A percentile compares a stretch with the other conserved stretches of the same genome.
phyloP scores from a whole-genome alignment of 2,329 filamentous ascomycete species.

The Ceratocystis lukuohia region DNA sequence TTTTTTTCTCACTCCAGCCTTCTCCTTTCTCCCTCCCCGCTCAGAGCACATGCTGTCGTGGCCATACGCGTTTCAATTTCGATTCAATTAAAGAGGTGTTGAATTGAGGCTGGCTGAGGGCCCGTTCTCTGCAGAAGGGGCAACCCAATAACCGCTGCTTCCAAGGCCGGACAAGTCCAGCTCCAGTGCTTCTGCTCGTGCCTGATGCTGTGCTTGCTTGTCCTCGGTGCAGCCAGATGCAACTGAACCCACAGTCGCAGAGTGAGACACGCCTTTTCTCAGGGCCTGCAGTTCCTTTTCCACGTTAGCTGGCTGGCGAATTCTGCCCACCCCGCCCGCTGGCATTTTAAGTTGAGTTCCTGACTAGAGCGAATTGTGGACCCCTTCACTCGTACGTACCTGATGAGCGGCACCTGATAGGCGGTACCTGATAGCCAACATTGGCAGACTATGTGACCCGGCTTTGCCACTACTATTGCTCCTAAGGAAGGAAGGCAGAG shows the following conservation, averaged over 20 bases:
- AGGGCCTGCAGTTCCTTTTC: neutral
- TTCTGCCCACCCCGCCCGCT: neutral
- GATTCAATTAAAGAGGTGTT: neutral
- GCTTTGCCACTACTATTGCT: neutral
- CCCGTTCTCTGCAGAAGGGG: neutral
- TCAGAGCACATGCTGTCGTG: constrained; percentile 7
- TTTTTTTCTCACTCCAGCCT: neutral
- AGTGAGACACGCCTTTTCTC: neutral
- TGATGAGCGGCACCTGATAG: no score
- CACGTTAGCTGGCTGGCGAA: neutral
- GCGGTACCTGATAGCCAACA: neutral
- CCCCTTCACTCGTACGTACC: neutral
- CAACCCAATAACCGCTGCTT: neutral
- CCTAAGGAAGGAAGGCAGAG: neutral
- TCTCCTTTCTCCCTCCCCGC: neutral
- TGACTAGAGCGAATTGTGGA: neutral
- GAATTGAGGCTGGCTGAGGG: neutral
- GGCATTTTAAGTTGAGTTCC: neutral
- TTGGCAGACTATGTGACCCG: neutral
- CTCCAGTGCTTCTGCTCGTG: neutral
- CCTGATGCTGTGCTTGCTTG: neutral
- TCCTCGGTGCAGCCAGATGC: neutral
- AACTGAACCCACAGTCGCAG: neutral
- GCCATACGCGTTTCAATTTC: constrained; percentile 7
- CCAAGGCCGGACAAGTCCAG: neutral